phyloP scores from a whole-genome alignment of 768 basidiomycete genomes.

The Plicaturopsis crispa region DNA sequence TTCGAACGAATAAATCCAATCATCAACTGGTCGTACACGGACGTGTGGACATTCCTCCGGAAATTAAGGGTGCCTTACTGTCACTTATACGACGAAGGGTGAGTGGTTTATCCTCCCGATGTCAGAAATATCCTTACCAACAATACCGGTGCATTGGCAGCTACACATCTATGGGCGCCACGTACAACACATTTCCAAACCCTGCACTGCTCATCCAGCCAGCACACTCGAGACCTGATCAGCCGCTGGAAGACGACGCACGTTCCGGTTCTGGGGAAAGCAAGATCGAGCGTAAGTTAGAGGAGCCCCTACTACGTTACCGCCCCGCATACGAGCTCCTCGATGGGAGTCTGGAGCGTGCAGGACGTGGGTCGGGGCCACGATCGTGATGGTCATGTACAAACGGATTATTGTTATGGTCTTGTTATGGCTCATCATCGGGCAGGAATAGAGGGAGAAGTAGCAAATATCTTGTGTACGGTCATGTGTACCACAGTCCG shows the following conservation, averaged over 20 bases:
- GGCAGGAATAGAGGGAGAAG: too few relatives aligned
- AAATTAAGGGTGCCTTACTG: constrained; percentile 80
- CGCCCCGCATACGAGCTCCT: constrained; percentile 75
- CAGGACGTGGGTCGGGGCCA: constrained; percentile 49
- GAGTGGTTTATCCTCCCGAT: constrained; percentile 16
- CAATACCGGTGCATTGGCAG: constrained; percentile 27
- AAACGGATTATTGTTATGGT: too few relatives aligned
- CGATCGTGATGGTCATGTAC: too few relatives aligned
- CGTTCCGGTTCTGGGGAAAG: not conserved
- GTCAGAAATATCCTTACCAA: not conserved
- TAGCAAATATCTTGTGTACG: too few relatives aligned
- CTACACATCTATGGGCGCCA: constrained; percentile 97
- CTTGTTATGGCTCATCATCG: too few relatives aligned
- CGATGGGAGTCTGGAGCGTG: constrained; percentile 70
- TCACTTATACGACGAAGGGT: constrained; percentile 87
- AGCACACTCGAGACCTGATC: constrained; percentile 6
- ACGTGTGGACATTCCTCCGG: constrained; percentile 86
- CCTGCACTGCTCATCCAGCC: constrained; percentile 53
- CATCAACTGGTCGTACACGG: constrained; percentile 87
- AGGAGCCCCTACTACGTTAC: constrained; percentile 47
- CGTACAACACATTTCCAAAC: constrained; percentile 90
- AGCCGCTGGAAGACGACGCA: not conserved
- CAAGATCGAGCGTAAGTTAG: not conserved
- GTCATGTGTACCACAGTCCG: too few relatives aligned
- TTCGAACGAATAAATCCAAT: constrained; percentile 93